Conservation (phyloP, 306 rosid genomes). For the Ceratonia siliqua region DNA sequence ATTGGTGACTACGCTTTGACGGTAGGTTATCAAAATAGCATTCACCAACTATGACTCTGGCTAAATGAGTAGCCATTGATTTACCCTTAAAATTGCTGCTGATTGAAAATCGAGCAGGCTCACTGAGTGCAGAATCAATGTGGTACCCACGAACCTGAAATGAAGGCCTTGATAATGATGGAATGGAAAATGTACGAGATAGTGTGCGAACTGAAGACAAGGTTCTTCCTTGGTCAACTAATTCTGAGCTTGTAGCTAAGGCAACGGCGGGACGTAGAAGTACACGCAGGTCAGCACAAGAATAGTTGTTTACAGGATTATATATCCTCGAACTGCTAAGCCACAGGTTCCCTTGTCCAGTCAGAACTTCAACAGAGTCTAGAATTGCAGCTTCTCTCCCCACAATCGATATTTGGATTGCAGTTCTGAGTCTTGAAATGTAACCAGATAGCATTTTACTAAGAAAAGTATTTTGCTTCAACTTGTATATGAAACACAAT, state of each 20-base stretch:
- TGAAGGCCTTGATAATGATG: constrained; percentile 73
- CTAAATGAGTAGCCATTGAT: constrained; percentile 64
- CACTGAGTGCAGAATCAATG: constrained; percentile 49
- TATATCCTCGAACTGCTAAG: constrained; percentile 55
- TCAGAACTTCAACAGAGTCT: constrained; percentile 54
- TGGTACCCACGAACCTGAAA: constrained; percentile 73
- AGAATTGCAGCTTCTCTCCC: constrained; percentile 57
- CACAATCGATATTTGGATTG: constrained; percentile 47
- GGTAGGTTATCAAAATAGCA: constrained; percentile 34
- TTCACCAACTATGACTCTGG: constrained; percentile 53
- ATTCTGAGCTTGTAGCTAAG: constrained; percentile 54
- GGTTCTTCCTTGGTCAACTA: constrained; percentile 46
- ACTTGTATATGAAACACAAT: constrained; percentile 34
- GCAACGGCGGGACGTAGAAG: constrained; percentile 45
- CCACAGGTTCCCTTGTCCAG: constrained; percentile 63
- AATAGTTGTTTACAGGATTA: constrained; percentile 46
- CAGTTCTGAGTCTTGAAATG: constrained; percentile 57
- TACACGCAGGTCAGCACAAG: constrained; percentile 43
- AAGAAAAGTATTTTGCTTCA: constrained; percentile 36
- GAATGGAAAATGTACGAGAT: constrained; percentile 69
- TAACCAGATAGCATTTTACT: constrained; percentile 78
- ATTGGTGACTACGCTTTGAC: constrained; percentile 36
- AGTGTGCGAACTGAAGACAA: constrained; percentile 71
- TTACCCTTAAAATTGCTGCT: constrained; percentile 40
- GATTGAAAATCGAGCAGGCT: constrained; percentile 41